phyloP scores from a whole-genome alignment of 139 green algal genomes.

The Picochlorum sp. region DNA sequence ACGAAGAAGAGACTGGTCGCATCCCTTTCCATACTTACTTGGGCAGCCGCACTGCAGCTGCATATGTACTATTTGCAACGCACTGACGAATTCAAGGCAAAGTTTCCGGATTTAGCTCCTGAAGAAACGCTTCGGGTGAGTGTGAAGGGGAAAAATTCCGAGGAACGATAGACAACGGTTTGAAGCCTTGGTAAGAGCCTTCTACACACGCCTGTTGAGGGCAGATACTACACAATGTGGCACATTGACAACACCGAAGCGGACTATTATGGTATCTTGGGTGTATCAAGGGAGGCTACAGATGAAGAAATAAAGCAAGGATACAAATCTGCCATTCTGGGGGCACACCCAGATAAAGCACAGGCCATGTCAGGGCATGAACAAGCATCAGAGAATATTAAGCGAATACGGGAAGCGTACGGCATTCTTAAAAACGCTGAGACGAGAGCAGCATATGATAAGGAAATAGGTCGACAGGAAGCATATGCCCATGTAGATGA shows the following conservation, averaged over 20 bases:
- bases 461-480: background rate
- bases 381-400: background rate
- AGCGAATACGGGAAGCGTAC: conserved; percentile 5
- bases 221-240: no score
- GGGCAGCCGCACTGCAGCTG: conserved; percentile 17
- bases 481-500: background rate
- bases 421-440: background rate
- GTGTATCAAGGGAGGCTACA: conserved; percentile 13
- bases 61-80: conserved; percentile 19
- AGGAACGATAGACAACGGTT: background rate
- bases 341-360: conserved; percentile 74
- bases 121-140: background rate
- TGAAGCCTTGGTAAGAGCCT: no score
- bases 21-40: background rate
- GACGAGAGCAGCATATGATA: conserved; percentile 13
- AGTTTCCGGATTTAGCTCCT: conserved; percentile 18
- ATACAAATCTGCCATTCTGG: conserved; percentile 65
- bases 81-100: conserved; percentile 23
- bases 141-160: background rate
- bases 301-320: conserved; percentile 67
- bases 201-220: no score
- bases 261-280: conserved; percentile 27
- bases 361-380: background rate
- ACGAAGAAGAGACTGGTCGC: background rate
- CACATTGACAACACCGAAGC: background rate